phyloP scores from a whole-genome alignment of 768 basidiomycete genomes.

The Sutorius australiensis region DNA sequence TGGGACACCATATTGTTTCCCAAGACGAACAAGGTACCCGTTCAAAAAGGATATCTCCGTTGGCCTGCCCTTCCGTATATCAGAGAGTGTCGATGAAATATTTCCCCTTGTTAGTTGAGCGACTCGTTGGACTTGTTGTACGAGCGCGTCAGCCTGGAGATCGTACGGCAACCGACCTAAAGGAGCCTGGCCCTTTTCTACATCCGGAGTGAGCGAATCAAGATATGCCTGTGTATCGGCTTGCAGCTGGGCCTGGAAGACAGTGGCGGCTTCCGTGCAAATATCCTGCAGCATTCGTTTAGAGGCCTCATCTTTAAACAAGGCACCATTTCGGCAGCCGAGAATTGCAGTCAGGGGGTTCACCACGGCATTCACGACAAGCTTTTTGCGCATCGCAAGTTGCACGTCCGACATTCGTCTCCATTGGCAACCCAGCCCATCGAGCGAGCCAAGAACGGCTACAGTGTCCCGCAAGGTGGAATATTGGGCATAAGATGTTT shows the following conservation, averaged over 20 bases:
- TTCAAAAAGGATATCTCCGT: conserved; percentile 85
- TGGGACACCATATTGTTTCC: conserved; percentile 48
- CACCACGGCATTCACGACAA: conserved; percentile 77
- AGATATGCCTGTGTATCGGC: conserved; percentile 34
- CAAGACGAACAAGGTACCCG: conserved; percentile 72
- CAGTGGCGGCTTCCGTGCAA: conserved; percentile 67
- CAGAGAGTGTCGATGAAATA: conserved; percentile 77
- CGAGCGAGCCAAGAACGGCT: conserved; percentile 53
- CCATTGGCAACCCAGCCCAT: conserved; percentile 60
- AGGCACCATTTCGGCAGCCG: conserved; percentile 73
- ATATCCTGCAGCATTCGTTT: conserved; percentile 46
- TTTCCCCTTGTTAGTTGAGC: conserved; percentile 58
- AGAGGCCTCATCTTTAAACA: conserved; percentile 48
- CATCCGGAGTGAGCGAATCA: conserved; percentile 21
- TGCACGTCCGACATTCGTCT: conserved; percentile 63
- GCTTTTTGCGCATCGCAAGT: conserved; percentile 67
- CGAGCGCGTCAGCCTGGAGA: conserved; percentile 44
- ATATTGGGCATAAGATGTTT: conserved; percentile 43
- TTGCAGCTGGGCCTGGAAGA: conserved; percentile 52
- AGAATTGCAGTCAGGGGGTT: conserved; percentile 85
- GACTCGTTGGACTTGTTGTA: conserved; percentile 56
- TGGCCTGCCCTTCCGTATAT: conserved; percentile 53
- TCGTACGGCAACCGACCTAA: conserved; percentile 43
- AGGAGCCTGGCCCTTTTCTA: conserved; percentile 23
- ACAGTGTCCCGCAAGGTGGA: conserved; percentile 65